These are phyloP conservation scores for Ogataea nitratoaversa DNA, from an alignment of 805 yeast genomes.

Conservation along the genomic window DNA sequence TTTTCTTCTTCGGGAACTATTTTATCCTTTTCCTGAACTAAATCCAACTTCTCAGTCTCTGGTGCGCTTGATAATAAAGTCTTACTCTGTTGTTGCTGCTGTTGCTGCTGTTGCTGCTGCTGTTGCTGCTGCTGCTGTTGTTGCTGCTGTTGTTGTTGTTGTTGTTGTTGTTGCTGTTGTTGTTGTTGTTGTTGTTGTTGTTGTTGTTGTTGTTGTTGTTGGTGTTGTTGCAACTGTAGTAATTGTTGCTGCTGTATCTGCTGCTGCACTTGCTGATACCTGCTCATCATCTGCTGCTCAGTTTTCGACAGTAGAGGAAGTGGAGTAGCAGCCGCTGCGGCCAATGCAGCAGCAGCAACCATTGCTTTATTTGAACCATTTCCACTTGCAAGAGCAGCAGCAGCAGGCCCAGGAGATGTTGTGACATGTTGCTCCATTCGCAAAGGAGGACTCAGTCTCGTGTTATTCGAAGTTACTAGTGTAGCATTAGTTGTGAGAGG, in stretches of 20 bases:
- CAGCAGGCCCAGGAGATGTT: constrained; percentile 36
- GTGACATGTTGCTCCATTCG: constrained; percentile 21
- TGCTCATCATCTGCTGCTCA: constrained; percentile 7
- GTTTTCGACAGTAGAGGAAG: constrained; percentile 40
- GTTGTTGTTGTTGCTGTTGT: constrained; percentile 1
- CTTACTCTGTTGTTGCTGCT: no score
- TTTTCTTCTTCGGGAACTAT: background rate
- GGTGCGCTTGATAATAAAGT: no score
- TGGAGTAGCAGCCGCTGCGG: constrained; percentile 78
- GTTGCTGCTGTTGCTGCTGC: background rate
- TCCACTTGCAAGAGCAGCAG: constrained; percentile 33
- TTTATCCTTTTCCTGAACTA: background rate
- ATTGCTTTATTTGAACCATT: constrained; percentile 45
- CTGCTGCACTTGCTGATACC: background rate
- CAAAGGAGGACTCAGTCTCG: constrained; percentile 17
- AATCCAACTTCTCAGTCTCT: no score
- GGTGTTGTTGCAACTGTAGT: constrained; percentile 1
- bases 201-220: background rate
- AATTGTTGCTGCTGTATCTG: background rate
- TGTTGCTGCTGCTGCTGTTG: background rate
- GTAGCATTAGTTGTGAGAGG: constrained; percentile 11
- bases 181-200: background rate
- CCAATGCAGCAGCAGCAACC: constrained; percentile 80
- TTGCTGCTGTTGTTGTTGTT: background rate
- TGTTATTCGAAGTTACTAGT: constrained; percentile 1